Evolutionary conservation across 768 basidiomycete genomes (phyloP).

Genomic region (Kwoniella mangroviensis): DNA sequence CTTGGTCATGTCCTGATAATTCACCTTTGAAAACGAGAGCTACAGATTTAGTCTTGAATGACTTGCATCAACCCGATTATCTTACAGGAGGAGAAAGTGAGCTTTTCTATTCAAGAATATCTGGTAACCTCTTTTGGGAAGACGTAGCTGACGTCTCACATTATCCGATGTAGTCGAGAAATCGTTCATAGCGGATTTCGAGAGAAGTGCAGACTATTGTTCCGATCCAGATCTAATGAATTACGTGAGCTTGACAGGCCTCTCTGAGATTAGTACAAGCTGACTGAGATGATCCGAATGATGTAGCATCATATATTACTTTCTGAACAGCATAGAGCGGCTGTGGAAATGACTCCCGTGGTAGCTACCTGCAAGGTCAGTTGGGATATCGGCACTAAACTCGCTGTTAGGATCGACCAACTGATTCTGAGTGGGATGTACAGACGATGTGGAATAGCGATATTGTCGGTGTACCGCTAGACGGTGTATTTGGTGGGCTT

Average conservation of each 20-base stretch:
- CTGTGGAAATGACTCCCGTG: constrained; percentile 29
- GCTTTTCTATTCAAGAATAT: neutral
- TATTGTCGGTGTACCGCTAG: constrained; percentile 42
- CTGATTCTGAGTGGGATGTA: neutral
- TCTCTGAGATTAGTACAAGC: neutral
- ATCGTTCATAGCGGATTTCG: constrained; percentile 47
- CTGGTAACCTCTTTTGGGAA: no score
- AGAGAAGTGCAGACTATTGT: constrained; percentile 39
- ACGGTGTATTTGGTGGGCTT: constrained; percentile 41
- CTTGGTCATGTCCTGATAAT: constrained; percentile 47
- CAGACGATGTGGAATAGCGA: constrained; percentile 40
- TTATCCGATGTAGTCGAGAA: constrained; percentile 12
- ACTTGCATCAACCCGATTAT: constrained; percentile 20
- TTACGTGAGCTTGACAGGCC: constrained; percentile 28
- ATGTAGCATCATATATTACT: constrained; percentile 41
- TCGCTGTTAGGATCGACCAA: neutral
- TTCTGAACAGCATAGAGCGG: constrained; percentile 28
- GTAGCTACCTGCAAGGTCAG: constrained; percentile 38
- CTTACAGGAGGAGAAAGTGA: constrained; percentile 9
- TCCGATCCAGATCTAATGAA: constrained; percentile 41
- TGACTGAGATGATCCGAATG: neutral
- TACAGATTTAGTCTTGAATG: constrained; percentile 47
- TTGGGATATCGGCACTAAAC: neutral
- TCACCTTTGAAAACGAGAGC: constrained; percentile 38
- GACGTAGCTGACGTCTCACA: no score